phyloP scores from a whole-genome alignment of 148 eudicot species.

The Camellia japonica region DNA sequence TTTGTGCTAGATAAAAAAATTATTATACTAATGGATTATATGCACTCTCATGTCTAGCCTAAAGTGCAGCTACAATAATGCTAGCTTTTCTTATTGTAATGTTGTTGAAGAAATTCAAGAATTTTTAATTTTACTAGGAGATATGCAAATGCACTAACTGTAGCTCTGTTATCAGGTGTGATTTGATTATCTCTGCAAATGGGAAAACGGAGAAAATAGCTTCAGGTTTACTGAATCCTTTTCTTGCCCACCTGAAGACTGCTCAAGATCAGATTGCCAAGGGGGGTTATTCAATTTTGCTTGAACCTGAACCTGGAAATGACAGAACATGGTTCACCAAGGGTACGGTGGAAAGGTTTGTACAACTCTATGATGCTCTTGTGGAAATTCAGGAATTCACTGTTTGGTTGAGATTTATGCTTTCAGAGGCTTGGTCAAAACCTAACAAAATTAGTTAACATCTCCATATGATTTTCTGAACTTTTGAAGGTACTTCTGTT shows the following conservation, averaged over 20 bases:
- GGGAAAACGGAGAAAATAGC: constrained; percentile 87
- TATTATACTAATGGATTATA: neutral
- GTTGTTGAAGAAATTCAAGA: neutral
- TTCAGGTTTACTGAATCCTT: constrained; percentile 88
- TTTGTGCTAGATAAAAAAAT: neutral
- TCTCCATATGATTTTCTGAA: neutral
- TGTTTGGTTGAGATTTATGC: neutral
- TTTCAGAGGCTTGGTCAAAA: neutral
- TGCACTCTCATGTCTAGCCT: neutral
- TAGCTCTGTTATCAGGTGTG: constrained; percentile 61
- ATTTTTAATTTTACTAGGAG: neutral
- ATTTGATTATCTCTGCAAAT: constrained; percentile 74
- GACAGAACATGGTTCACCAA: constrained; percentile 89
- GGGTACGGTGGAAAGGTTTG: constrained; percentile 88
- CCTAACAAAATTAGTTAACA: neutral
- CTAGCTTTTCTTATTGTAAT: neutral
- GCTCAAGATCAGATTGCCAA: constrained; percentile 94
- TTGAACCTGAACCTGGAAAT: constrained; percentile 55
- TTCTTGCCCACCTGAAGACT: constrained; percentile 83
- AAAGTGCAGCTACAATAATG: neutral
- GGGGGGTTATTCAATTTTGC: constrained; percentile 92
- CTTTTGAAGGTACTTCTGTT: neutral
- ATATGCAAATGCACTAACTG: constrained; percentile 12
- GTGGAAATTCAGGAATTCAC: neutral
- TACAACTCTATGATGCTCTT: constrained; percentile 11